These are phyloP conservation scores for Butyriboletus loyo DNA, from an alignment of 768 basidiomycete species.

Conservation along the genomic window DNA sequence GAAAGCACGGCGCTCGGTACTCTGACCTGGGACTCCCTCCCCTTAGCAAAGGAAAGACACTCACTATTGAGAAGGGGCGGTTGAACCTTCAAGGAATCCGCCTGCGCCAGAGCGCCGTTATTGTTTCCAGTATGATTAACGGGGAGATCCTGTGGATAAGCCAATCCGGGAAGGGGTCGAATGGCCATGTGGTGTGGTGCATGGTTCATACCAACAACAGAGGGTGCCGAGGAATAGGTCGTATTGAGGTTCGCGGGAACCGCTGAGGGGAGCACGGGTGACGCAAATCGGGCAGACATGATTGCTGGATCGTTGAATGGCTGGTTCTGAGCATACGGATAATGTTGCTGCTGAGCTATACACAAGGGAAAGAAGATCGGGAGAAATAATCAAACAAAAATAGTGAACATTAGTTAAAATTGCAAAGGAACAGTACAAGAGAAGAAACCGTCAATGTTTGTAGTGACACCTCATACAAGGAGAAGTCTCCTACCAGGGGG, in stretches of 20 bases:
- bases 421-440: constrained; percentile 25
- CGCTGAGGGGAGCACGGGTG: constrained; percentile 32
- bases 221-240: constrained; percentile 9
- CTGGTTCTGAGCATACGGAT: constrained; percentile 36
- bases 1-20: constrained; percentile 89
- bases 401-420: constrained; percentile 21
- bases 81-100: constrained; percentile 28
- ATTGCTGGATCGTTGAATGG: constrained; percentile 76
- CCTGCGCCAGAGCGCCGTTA: constrained; percentile 17
- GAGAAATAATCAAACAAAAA: constrained; percentile 13
- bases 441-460: constrained; percentile 34
- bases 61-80: constrained; percentile 53
- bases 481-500: constrained; percentile 50
- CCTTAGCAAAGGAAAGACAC: constrained; percentile 56
- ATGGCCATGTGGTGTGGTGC: constrained; percentile 31
- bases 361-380: constrained; percentile 10
- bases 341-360: constrained; percentile 37
- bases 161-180: constrained; percentile 69
- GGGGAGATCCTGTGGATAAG: constrained; percentile 37
- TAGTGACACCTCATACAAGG: constrained; percentile 34
- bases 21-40: constrained; percentile 77
- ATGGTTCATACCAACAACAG: constrained; percentile 15
- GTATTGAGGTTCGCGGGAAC: constrained; percentile 8
- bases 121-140: constrained; percentile 20
- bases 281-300: constrained; percentile 68